Base-by-base conservation (phyloP, 495 filamentous ascomycete genomes). In the Tuber microsphaerosporum region DNA sequence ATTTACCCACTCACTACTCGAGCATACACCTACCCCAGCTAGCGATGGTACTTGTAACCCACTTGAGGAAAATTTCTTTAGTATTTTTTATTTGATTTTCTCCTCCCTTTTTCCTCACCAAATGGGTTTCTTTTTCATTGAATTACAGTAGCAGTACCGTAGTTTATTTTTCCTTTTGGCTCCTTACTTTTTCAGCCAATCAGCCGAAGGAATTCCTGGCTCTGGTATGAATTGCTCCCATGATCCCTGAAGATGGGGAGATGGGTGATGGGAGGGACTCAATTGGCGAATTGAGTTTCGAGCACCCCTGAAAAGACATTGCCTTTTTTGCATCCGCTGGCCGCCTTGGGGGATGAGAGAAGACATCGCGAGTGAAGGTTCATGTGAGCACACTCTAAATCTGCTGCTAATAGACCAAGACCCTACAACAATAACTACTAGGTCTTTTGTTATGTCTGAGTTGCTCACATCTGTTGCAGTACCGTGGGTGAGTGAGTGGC, bases 141-240 rank as follows among this genome's bases (percentile, higher is more conserved):
- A 43, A 43, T 43, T 43, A 37, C 2, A 37, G 34, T 37, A 12
- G 42, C 42, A 43, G 42, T n/a, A n/a, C n/a, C n/a, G n/a, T 43
- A 6, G 45, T 46, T 19, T 46, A 14, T 46, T 12, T 46, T 65
- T 34, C n/a, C n/a, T 19, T 65, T 65, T 65, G 4, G 56, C 56
- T 65, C 12, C 56, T 65, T 31, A 65, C 56, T 16, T 45, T 79
- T 79, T 46, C 70, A 46, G 14, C 70, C 70, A 68, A 75, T 79
- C 73, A 79, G 76, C 76, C 77, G 76, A 79, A 78, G 42, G 56
- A 61, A 19, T 61, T 31, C 2, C n/a, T 61, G 56, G n/a, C 56
- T 31, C 26, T 65, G 56, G 26, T 2, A 14, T 8, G 12, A 12
- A 6, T 34, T 65, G 12, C 17, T 65, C n/a, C 56, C 56, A 17